Conservation (phyloP, 2,329 filamentous ascomycete genomes). For the Talaromyces marneffei region DNA sequence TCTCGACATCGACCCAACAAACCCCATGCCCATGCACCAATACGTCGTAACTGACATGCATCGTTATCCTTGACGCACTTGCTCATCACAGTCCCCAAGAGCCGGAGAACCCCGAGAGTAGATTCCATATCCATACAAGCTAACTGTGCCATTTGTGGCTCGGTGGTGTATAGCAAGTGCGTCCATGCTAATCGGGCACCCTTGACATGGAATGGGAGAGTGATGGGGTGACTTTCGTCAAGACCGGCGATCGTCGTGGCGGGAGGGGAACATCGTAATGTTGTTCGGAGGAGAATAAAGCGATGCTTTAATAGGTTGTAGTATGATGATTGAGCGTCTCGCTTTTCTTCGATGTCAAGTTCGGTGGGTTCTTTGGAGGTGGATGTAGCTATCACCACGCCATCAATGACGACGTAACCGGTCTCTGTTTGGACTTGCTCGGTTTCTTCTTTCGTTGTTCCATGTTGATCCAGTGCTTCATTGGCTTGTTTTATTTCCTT, state of each 20-base stretch:
- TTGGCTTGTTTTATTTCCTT: background rate
- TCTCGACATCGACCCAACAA: conserved; percentile 70
- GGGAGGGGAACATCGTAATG: conserved; percentile 54
- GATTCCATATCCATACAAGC: conserved; percentile 54
- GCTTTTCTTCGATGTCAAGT: conserved; percentile 27
- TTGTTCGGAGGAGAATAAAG: conserved; percentile 59
- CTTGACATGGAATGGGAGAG: conserved; percentile 50
- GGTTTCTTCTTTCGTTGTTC: background rate
- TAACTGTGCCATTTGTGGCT: conserved; percentile 47
- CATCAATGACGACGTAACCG: conserved; percentile 11
- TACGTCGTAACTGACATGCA: conserved; percentile 56
- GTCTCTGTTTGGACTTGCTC: background rate
- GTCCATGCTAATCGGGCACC: conserved; percentile 54
- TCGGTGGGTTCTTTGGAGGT: conserved; percentile 9
- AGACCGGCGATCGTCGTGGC: conserved; percentile 50
- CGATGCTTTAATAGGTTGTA: conserved; percentile 59
- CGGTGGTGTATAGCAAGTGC: conserved; percentile 31
- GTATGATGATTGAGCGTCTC: conserved; percentile 59
- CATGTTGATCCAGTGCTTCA: background rate
- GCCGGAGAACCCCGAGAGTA: conserved; percentile 59
- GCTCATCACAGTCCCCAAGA: conserved; percentile 53
- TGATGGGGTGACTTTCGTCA: conserved; percentile 46
- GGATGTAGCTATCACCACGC: conserved; percentile 9
- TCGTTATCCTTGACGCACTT: conserved; percentile 59
- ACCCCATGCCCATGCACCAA: conserved; percentile 81